phyloP scores from a whole-genome alignment of 495 filamentous ascomycete species.

The Parmelia sp. region DNA sequence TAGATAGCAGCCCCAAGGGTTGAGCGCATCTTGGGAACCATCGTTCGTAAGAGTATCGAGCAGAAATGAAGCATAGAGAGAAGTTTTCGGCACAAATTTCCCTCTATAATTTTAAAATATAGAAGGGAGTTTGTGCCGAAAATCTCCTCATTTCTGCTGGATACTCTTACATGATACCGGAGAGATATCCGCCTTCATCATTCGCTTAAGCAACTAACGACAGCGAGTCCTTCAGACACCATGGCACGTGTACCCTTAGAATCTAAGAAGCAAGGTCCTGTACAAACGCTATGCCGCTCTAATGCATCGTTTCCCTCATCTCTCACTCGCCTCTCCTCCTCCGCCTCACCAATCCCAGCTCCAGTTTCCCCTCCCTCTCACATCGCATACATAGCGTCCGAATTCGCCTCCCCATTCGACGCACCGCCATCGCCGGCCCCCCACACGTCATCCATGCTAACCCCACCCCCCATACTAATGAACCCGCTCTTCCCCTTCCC shows the following conservation, averaged over 20 bases:
- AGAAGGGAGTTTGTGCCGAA: too few species aligned
- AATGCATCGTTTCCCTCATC: not conserved
- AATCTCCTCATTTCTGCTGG: too few species aligned
- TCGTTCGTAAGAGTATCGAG: too few species aligned
- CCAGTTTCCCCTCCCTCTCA: not conserved
- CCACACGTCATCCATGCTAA: not conserved
- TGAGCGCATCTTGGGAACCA: too few species aligned
- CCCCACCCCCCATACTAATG: not conserved
- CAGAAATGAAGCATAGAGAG: too few species aligned
- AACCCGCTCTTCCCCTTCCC: constrained; percentile 16
- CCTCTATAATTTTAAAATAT: too few species aligned
- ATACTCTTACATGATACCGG: too few species aligned
- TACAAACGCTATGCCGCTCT: constrained; percentile 1
- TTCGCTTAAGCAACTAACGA: not conserved
- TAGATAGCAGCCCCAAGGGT: too few species aligned
- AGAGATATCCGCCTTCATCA: not conserved
- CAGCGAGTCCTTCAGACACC: too few species aligned
- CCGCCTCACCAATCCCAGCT: too few species aligned
- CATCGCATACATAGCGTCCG: not conserved
- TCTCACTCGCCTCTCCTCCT: not conserved
- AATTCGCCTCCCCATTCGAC: not conserved
- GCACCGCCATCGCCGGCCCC: not conserved
- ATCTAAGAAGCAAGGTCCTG: not conserved
- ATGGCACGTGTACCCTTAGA: not conserved
- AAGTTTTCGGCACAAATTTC: too few species aligned